phyloP scores from a whole-genome alignment of 345 rosid genomes.

The Sapria himalayana region DNA sequence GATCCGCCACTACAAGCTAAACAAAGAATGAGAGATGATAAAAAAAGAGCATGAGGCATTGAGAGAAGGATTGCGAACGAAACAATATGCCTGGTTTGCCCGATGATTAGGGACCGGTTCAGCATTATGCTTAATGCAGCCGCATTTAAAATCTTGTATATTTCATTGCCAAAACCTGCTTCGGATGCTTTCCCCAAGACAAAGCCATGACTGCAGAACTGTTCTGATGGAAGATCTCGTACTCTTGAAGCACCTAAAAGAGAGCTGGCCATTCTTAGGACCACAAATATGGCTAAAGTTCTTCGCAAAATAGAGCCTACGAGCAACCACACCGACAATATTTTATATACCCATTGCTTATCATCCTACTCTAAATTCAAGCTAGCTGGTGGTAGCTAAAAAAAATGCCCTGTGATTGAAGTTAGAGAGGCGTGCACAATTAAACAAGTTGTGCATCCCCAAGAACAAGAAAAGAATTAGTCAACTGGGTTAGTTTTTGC shows the following conservation, averaged over 20 bases:
- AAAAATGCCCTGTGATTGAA: too few species aligned
- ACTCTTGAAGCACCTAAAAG: conserved; percentile 48
- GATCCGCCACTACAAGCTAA: too few species aligned
- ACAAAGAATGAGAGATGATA: too few species aligned
- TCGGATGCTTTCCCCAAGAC: conserved; percentile 85
- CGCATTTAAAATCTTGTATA: conserved; percentile 81
- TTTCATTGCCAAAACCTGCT: conserved; percentile 95
- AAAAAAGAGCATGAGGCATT: too few species aligned
- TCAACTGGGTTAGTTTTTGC: too few species aligned
- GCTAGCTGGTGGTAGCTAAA: too few species aligned
- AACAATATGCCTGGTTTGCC: conserved; percentile 99
- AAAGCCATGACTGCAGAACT: conserved; percentile 66
- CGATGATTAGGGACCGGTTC: conserved; percentile 91
- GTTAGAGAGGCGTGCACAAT: too few species aligned
- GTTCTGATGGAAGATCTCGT: conserved; percentile 52
- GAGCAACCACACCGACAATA: background rate
- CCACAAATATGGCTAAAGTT: background rate
- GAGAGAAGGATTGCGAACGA: conserved; percentile 83
- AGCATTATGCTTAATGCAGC: conserved; percentile 81
- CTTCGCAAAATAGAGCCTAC: background rate
- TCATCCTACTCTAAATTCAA: too few species aligned
- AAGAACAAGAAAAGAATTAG: too few species aligned
- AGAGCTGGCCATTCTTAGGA: background rate
- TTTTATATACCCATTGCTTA: background rate
- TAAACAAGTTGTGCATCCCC: too few species aligned